These are phyloP conservation scores for Geranomyces michiganensis DNA, from an alignment of 192 early-diverging fungal species.

Conservation along the genomic window DNA sequence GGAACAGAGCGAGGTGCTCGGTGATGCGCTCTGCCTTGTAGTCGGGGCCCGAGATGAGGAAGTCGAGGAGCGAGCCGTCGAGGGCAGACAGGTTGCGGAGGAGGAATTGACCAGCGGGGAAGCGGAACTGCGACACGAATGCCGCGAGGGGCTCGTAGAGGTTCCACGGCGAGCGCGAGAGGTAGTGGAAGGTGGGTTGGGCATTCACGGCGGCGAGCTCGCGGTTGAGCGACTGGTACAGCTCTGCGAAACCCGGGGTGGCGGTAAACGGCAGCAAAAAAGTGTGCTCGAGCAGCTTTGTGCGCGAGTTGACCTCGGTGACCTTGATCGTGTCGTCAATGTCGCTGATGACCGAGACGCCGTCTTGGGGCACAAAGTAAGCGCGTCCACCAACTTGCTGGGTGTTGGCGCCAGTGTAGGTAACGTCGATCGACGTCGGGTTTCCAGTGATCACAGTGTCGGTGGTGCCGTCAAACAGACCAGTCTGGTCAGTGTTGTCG, in stretches of 20 bases:
- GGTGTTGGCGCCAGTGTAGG: neutral
- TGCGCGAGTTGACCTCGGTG: slow-evolving; percentile 22
- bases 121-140: slow-evolving; percentile 14
- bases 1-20: slow-evolving; percentile 16
- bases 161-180: slow-evolving; percentile 35
- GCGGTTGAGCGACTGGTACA: slow-evolving; percentile 18
- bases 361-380: slow-evolving; percentile 11
- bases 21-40: slow-evolving; percentile 28
- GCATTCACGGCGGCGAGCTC: slow-evolving; percentile 11
- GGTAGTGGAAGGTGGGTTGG: slow-evolving; percentile 35
- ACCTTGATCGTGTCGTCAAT: slow-evolving; percentile 40
- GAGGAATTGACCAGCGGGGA: slow-evolving; percentile 33
- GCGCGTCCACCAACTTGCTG: slow-evolving; percentile 7
- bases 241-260: slow-evolving; percentile 14
- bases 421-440: neutral
- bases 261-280: slow-evolving; percentile 27
- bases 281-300: slow-evolving; percentile 22
- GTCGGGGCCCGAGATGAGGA: slow-evolving; percentile 3
- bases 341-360: slow-evolving; percentile 27
- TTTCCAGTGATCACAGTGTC: neutral
- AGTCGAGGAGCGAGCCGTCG: slow-evolving; percentile 22
- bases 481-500: neutral
- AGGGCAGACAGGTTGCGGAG: slow-evolving; percentile 26
- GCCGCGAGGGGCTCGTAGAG: slow-evolving; percentile 15
- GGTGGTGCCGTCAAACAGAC: neutral